Evolutionary conservation across 441 rosid genomes (phyloP), one percentile per base, ranked within the genome.

Genomic region (Melastoma candidum): DNA sequence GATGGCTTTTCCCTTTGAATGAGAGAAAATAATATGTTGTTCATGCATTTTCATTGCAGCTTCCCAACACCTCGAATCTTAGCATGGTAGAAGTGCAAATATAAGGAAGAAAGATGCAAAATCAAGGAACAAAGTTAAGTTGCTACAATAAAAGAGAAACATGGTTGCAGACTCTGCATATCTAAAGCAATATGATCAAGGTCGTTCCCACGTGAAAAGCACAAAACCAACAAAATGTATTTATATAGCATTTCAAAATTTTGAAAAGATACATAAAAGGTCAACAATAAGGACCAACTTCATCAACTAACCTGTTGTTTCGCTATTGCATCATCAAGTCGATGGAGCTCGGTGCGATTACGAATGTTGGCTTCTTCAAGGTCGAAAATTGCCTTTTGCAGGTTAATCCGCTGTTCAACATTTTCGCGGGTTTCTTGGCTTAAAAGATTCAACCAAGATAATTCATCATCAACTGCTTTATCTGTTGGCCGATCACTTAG

Each of bases 371-470:
- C 80, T 74, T 92, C 98, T 68, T 92, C 96, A 13, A 92, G 90
- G 70, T 92, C 95, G 82, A 80, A 83, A 56, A 85, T 46, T 51
- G 98, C 98, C 75, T 92, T 87, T 71, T 92, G 98, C 61, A 87
- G 78, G 76, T 92, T 92, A 63, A 87, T 87, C 63, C 95, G 79
- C 67, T 87, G 96, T 74, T 83, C 95, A 55, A 87, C 96, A 62
- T 92, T 92, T 83, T 92, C 96, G 65, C 94, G 82, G 52, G 82
- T 92, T 71, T 92, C 96, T 68, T 78, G 85, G 76, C 98, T 92
- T 63, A 92, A 66, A 65, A 75, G 71, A 67, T 92, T 82, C 74
- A 92, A 71, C 85, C 96, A 83, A 22, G 98, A 92, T 64, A 87
- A 69, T 71, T 87, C 98, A 71, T 82, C 79, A 67, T 79, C 94